phyloP scores from a whole-genome alignment of 2,329 filamentous ascomycete species.

The Capronia americana region DNA sequence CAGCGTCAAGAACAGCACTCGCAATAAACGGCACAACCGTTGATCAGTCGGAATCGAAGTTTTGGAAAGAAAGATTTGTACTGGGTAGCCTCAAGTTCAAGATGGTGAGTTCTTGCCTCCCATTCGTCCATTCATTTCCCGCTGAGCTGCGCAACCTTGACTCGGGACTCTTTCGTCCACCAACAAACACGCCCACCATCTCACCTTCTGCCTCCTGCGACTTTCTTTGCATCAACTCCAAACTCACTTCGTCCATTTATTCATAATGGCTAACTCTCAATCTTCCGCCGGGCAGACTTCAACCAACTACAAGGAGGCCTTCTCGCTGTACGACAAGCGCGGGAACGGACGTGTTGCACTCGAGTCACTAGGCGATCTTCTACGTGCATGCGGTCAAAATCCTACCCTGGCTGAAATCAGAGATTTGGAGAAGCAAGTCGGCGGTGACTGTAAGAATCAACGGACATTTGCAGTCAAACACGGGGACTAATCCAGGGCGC shows the following conservation, averaged over 20 bases:
- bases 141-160: slow-evolving; percentile 12
- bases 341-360: slow-evolving; percentile 89
- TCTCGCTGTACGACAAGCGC: slow-evolving; percentile 99
- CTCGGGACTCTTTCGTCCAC: slow-evolving; percentile 12
- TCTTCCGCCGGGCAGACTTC: slow-evolving; percentile 61
- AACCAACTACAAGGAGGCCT: slow-evolving; percentile 99
- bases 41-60: not conserved
- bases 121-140: slow-evolving; percentile 30
- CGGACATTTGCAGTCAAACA: not conserved
- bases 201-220: slow-evolving; percentile 7
- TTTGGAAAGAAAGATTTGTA: slow-evolving; percentile 12
- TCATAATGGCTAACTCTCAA: slow-evolving; percentile 36
- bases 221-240: not conserved
- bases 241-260: not conserved
- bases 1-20: slow-evolving; percentile 8
- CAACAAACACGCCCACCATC: slow-evolving; percentile 7
- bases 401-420: slow-evolving; percentile 91
- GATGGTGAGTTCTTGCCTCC: slow-evolving; percentile 34
- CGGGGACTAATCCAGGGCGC: slow-evolving; percentile 17
- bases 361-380: slow-evolving; percentile 87
- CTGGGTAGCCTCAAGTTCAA: slow-evolving; percentile 16
- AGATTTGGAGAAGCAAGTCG: slow-evolving; percentile 88
- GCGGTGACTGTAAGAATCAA: slow-evolving; percentile 78
- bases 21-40: not conserved
- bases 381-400: slow-evolving; percentile 97